phyloP scores from a whole-genome alignment of 225 moss, liverwort and hornwort genomes.

The Marchantia paleacea region DNA sequence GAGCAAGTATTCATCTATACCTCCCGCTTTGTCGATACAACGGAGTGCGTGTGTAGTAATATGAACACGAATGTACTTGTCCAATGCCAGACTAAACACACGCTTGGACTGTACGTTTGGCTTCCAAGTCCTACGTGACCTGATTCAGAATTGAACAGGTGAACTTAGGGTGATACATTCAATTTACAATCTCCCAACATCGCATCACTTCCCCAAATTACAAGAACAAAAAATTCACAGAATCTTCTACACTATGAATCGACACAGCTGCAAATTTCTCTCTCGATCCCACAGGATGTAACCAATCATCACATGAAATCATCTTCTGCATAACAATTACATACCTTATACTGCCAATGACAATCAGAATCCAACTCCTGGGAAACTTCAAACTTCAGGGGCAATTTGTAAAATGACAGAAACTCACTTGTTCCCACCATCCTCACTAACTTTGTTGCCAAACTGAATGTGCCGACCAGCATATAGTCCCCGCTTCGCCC shows the following conservation, averaged over 20 bases:
- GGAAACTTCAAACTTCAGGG: not conserved
- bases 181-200: not conserved
- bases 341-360: not conserved
- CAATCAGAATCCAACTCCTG: not conserved
- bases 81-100: conserved; percentile 76
- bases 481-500: conserved; percentile 86
- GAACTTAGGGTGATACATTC: not conserved
- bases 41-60: conserved; percentile 84
- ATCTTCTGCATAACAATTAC: not conserved
- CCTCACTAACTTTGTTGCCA: conserved; percentile 88
- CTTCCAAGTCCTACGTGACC: conserved; percentile 90
- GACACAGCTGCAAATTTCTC: not conserved
- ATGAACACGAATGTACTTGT: conserved; percentile 67
- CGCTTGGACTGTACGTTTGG: conserved; percentile 87
- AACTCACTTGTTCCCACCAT: conserved; percentile 90
- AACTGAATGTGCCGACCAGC: conserved; percentile 92
- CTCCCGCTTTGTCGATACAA: conserved; percentile 89
- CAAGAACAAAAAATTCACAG: not conserved
- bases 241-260: not conserved
- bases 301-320: not conserved
- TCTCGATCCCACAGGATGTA: no score
- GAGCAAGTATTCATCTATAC: conserved; percentile 85
- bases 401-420: not conserved
- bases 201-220: no score
- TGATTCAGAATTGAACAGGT: conserved; percentile 13